These are phyloP conservation scores for Globisporangium paddicum DNA, from an alignment of 352 stramenopile species.

Conservation along the genomic window DNA sequence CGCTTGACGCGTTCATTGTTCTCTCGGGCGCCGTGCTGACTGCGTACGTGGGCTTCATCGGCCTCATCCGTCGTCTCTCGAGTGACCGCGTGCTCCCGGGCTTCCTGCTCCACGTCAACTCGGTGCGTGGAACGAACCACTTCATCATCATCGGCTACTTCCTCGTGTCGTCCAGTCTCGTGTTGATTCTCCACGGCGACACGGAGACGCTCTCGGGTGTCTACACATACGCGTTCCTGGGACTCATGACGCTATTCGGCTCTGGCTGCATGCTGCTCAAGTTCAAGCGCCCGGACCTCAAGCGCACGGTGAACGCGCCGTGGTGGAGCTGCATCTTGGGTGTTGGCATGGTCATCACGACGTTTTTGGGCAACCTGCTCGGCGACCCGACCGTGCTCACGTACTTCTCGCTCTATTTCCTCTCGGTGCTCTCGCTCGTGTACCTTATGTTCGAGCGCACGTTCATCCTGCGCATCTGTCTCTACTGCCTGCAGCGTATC, in stretches of 20 bases:
- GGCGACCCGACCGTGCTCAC: constrained; percentile 84
- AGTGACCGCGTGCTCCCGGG: constrained; percentile 85
- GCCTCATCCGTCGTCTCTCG: constrained; percentile 88
- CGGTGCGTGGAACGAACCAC: constrained; percentile 85
- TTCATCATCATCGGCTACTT: constrained; percentile 93
- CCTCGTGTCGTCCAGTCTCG: constrained; percentile 81
- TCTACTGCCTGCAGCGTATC: constrained; percentile 74
- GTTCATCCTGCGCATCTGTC: constrained; percentile 76
- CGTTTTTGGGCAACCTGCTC: constrained; percentile 83
- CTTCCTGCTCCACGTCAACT: constrained; percentile 81
- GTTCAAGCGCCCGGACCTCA: constrained; percentile 91
- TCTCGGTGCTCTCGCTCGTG: constrained; percentile 73
- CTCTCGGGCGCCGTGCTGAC: constrained; percentile 92
- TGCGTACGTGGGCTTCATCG: constrained; percentile 92
- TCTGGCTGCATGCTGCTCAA: constrained; percentile 93
- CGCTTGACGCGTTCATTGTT: constrained; percentile 93
- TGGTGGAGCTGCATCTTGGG: constrained; percentile 87
- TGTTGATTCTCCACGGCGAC: constrained; percentile 89
- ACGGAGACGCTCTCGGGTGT: constrained; percentile 91
- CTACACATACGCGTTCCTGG: constrained; percentile 95
- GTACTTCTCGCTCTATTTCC: constrained; percentile 89
- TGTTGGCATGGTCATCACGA: constrained; percentile 75
- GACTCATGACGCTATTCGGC: constrained; percentile 93
- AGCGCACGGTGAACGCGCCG: constrained; percentile 79
- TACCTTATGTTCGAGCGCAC: constrained; percentile 89